Conservation (phyloP, 1,284 basidiomycete species). For the Neolentinus lepideus region DNA sequence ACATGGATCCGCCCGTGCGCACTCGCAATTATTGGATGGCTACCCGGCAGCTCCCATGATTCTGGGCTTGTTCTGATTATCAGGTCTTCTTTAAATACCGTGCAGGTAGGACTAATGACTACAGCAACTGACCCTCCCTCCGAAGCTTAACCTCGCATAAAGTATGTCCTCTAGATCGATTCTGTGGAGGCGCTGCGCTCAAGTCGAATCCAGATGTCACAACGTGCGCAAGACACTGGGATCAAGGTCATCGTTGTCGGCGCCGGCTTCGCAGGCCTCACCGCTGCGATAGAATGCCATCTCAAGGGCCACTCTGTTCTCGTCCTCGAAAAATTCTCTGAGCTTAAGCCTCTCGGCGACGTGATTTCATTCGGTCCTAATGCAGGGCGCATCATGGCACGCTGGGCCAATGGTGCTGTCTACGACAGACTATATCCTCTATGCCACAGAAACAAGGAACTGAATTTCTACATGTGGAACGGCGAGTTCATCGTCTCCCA, state of each 20-base stretch:
- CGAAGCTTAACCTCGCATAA: neutral
- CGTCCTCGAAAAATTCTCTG: slow-evolving; percentile 12
- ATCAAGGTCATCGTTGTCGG: slow-evolving; percentile 17
- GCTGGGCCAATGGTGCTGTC: slow-evolving; percentile 7
- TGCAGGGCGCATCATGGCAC: slow-evolving; percentile 10
- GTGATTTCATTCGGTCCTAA: slow-evolving; percentile 13
- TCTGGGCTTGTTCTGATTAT: neutral
- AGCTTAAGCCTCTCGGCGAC: slow-evolving; percentile 10
- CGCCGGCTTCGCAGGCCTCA: slow-evolving; percentile 18
- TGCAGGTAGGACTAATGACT: neutral
- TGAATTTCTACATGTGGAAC: slow-evolving; percentile 9
- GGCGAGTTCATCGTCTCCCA: slow-evolving; percentile 9
- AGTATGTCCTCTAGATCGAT: neutral
- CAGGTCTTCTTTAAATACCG: neutral
- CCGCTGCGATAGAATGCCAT: slow-evolving; percentile 17
- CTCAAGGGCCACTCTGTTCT: slow-evolving; percentile 16
- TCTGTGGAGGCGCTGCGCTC: neutral
- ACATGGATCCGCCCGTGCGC: neutral
- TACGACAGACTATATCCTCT: slow-evolving; percentile 9
- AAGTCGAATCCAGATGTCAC: neutral
- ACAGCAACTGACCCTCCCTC: neutral
- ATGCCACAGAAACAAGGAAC: slow-evolving; percentile 10
- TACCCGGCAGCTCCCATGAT: neutral
- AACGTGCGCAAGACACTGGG: slow-evolving; percentile 3
- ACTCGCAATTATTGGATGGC: neutral